Conservation (phyloP, 1,284 basidiomycete genomes). For the Ganoderma meredithae region DNA sequence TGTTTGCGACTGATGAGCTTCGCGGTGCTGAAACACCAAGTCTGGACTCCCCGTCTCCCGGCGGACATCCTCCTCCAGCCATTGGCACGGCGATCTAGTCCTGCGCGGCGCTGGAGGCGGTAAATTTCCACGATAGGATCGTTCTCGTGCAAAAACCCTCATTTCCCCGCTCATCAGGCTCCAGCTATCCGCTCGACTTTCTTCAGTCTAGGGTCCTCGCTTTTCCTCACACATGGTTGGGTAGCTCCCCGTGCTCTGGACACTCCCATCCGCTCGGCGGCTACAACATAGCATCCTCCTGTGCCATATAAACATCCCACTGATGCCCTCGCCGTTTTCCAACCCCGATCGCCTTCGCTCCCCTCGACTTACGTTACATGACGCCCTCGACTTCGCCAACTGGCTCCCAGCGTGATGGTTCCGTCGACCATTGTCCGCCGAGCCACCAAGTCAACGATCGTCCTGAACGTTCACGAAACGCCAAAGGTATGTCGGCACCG, state of each 20-base stretch:
- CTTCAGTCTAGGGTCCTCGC: constrained; percentile 13
- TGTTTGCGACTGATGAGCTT: constrained; percentile 30
- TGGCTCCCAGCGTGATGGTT: constrained; percentile 30
- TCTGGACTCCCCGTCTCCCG: constrained; percentile 17
- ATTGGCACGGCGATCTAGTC: constrained; percentile 23
- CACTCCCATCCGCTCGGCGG: constrained; percentile 27
- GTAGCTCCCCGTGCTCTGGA: constrained; percentile 10
- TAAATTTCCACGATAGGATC: constrained; percentile 22
- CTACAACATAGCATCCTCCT: constrained; percentile 30
- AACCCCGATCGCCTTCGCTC: constrained; percentile 42
- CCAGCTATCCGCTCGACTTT: constrained; percentile 8
- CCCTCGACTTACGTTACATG: constrained; percentile 44
- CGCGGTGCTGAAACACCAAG: constrained; percentile 28
- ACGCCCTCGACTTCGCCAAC: constrained; percentile 41
- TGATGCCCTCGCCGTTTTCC: constrained; percentile 38
- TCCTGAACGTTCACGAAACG: constrained; percentile 69
- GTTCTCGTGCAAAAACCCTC: constrained; percentile 9
- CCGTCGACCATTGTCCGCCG: constrained; percentile 30
- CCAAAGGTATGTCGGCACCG: constrained; percentile 37
- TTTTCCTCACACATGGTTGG: constrained; percentile 8
- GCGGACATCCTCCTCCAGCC: constrained; percentile 18
- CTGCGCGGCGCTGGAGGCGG: constrained; percentile 23
- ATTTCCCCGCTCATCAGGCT: constrained; percentile 18
- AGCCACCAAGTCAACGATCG: constrained; percentile 41
- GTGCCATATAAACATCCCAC: constrained; percentile 39